Percentiles rank a stretch among this genome's conserved stretches.
Conservation (phyloP, 306 rosid species). For the Casuarina glauca region DNA sequence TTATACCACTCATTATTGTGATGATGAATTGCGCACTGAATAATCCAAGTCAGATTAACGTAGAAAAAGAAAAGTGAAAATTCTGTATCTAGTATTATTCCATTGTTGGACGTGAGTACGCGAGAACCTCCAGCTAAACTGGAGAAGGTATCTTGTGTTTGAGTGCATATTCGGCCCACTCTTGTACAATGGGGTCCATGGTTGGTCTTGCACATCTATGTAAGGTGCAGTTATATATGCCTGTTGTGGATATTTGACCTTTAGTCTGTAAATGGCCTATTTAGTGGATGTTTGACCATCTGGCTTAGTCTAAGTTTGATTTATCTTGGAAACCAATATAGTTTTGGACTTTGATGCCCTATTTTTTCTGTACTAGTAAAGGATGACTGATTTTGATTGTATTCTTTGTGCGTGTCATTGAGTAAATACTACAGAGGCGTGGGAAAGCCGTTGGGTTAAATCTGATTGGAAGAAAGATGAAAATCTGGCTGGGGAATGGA, state of each 20-base stretch:
- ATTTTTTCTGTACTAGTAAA: too few relatives aligned
- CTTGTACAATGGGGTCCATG: background rate
- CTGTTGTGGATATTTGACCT: background rate
- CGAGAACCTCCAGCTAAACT: background rate
- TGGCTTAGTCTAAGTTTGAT: background rate
- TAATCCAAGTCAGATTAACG: background rate
- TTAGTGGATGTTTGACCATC: too few relatives aligned
- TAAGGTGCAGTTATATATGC: background rate
- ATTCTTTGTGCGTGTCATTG: constrained; percentile 6
- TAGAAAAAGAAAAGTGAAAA: background rate
- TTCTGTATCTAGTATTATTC: background rate
- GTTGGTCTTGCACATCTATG: background rate
- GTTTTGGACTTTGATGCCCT: too few relatives aligned
- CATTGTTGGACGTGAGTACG: background rate
- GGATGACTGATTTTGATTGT: background rate
- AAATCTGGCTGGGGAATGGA: constrained; percentile 90
- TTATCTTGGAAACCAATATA: background rate
- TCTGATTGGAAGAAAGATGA: constrained; percentile 97
- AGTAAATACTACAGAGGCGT: constrained; percentile 61
- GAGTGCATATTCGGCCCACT: background rate
- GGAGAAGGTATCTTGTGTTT: background rate
- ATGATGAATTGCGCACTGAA: background rate
- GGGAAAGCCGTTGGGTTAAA: constrained; percentile 91
- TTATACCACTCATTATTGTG: background rate
- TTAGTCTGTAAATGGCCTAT: too few relatives aligned